Conservation (phyloP, 1,284 basidiomycete genomes). For the Ganoderma meredithae region DNA sequence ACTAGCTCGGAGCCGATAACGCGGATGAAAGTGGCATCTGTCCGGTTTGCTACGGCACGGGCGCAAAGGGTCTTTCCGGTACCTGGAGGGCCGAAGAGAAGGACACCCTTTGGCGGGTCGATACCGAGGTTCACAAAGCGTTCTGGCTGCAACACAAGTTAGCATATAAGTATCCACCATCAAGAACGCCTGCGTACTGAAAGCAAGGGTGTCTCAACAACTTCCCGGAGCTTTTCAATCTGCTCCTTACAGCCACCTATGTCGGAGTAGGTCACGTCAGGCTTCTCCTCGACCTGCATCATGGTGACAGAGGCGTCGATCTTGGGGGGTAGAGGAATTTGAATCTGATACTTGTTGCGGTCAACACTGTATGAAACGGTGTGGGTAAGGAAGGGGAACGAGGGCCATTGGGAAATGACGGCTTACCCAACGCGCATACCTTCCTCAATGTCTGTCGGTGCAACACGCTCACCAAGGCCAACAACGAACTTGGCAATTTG, state of each 20-base stretch:
- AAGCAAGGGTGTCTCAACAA: slow-evolving; percentile 97
- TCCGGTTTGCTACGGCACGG: slow-evolving; percentile 97
- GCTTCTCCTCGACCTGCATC: slow-evolving; percentile 99
- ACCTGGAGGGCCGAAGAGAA: slow-evolving; percentile 96
- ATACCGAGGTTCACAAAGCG: slow-evolving; percentile 98
- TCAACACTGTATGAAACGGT: slow-evolving; percentile 65
- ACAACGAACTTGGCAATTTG: slow-evolving; percentile 99
- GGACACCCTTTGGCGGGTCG: slow-evolving; percentile 98
- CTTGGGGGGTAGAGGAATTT: slow-evolving; percentile 99
- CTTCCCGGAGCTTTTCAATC: slow-evolving; percentile 98
- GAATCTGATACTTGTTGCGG: slow-evolving; percentile 98
- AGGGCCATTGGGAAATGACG: slow-evolving; percentile 24
- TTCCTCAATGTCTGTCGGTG: slow-evolving; percentile 98
- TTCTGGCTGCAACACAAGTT: slow-evolving; percentile 77
- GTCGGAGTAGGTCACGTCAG: slow-evolving; percentile 98
- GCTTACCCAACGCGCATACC: slow-evolving; percentile 98
- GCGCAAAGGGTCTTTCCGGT: slow-evolving; percentile 99
- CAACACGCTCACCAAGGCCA: slow-evolving; percentile 94
- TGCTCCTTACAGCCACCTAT: slow-evolving; percentile 99
- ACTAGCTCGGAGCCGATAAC: slow-evolving; percentile 99
- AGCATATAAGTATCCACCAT: slow-evolving; percentile 23
- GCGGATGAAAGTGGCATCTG: slow-evolving; percentile 99
- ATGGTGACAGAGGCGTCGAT: slow-evolving; percentile 99
- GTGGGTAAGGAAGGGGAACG: slow-evolving; percentile 11
- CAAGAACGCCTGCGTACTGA: slow-evolving; percentile 46